Evolutionary conservation across 164 flowering plant genomes (phyloP).

Genomic region (Magnolia kwangsiensis): DNA sequence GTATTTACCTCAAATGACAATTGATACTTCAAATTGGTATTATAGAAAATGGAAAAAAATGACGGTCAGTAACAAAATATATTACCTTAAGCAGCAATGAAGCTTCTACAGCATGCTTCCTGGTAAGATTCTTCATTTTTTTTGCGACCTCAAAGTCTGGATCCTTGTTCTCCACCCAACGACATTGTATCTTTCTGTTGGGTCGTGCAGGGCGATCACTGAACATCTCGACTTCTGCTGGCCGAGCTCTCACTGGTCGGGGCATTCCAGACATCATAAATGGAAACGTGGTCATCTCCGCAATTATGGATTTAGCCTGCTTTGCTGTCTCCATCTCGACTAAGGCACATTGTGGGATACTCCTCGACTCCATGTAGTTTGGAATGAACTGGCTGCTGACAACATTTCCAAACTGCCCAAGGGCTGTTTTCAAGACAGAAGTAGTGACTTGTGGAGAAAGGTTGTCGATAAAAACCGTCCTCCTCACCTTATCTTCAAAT

Average conservation of each 20-base stretch:
- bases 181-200: constrained; percentile 33
- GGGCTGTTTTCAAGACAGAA: constrained; percentile 50
- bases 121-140: constrained; percentile 38
- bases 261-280: constrained; percentile 92
- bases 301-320: constrained; percentile 37
- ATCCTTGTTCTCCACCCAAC: constrained; percentile 64
- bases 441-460: constrained; percentile 56
- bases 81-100: constrained; percentile 48
- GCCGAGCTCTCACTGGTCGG: constrained; percentile 65
- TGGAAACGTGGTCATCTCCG: constrained; percentile 24
- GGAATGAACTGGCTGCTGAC: constrained; percentile 49
- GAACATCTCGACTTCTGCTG: constrained; percentile 61
- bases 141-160: constrained; percentile 56
- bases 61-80: neutral
- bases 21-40: neutral
- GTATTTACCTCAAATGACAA: neutral
- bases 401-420: constrained; percentile 73
- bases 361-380: constrained; percentile 37
- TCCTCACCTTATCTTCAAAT: constrained; percentile 56
- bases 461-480: constrained; percentile 63
- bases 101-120: constrained; percentile 51
- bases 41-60: neutral
- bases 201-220: constrained; percentile 62
- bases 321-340: constrained; percentile 59
- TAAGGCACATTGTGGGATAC: constrained; percentile 44